A percentile compares a stretch with the other conserved stretches of the same genome.
Conservation (phyloP, 208 protist species). For the Trypanosoma congolense region DNA sequence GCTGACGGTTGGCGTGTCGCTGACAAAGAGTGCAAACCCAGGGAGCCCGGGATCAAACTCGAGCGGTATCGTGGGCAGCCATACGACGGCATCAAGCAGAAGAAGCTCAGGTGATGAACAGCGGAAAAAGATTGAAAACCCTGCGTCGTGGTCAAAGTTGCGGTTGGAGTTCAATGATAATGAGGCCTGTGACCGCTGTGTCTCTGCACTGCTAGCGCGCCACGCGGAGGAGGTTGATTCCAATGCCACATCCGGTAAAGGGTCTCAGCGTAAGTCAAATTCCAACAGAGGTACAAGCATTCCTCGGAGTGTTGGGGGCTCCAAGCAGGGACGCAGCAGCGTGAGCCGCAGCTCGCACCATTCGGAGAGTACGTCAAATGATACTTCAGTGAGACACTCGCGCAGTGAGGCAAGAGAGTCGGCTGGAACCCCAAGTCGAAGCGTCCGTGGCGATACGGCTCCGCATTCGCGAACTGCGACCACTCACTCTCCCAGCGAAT, state of each 20-base stretch:
- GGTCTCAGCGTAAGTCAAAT: neutral
- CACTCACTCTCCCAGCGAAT: neutral
- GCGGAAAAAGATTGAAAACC: conserved; percentile 23
- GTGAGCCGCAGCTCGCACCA: neutral
- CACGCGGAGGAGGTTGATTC: conserved; percentile 32
- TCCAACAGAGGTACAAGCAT: neutral
- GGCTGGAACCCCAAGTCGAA: neutral
- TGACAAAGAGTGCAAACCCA: neutral
- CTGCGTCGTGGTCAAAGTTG: conserved; percentile 44
- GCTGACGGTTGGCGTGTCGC: conserved; percentile 23
- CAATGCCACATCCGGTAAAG: neutral
- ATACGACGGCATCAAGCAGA: neutral
- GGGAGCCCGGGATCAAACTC: neutral
- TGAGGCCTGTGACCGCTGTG: conserved; percentile 36
- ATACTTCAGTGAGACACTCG: neutral
- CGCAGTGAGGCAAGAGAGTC: neutral
- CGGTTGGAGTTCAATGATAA: conserved; percentile 36
- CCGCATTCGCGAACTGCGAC: too few relatives aligned
- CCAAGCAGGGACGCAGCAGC: neutral
- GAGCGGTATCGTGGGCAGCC: conserved; percentile 2
- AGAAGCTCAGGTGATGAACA: conserved; percentile 1
- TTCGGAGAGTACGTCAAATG: neutral
- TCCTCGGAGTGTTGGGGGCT: neutral
- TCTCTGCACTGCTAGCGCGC: conserved; percentile 42
- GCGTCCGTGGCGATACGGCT: neutral